A percentile compares a stretch with the other conserved stretches of the same genome.
Evolutionary conservation across 441 rosid genomes (phyloP).

Genomic region (Metrosideros polymorpha): DNA sequence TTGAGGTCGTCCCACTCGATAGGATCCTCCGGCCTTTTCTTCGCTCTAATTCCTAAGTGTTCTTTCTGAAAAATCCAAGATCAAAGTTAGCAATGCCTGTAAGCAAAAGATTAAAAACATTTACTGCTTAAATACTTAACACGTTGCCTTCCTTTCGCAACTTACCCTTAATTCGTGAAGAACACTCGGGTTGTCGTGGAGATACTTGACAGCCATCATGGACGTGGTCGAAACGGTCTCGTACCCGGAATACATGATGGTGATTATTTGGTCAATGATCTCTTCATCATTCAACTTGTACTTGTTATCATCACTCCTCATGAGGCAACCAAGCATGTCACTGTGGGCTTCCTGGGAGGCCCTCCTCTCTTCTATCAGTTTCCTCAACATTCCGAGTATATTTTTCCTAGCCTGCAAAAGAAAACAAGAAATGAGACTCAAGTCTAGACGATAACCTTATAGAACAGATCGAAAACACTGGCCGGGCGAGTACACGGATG

Average conservation of each 20-base stretch:
- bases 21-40: constrained; percentile 56
- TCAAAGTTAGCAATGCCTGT: not conserved
- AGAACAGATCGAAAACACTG: too few species aligned
- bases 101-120: not conserved
- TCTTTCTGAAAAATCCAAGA: constrained; percentile 38
- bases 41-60: constrained; percentile 50
- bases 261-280: constrained; percentile 79
- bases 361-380: constrained; percentile 48
- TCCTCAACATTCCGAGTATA: constrained; percentile 42
- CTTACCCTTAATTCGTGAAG: constrained; percentile 76
- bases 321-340: constrained; percentile 73
- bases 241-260: constrained; percentile 79
- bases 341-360: constrained; percentile 28
- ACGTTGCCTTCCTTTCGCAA: not conserved
- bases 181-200: constrained; percentile 70
- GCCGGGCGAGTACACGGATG: not conserved
- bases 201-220: constrained; percentile 87
- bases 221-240: constrained; percentile 93
- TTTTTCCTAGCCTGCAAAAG: constrained; percentile 60
- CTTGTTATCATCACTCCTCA: constrained; percentile 44
- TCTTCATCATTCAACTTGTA: constrained; percentile 49
- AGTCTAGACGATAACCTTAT: not conserved
- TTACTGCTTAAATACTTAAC: not conserved
- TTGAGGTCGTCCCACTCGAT: constrained; percentile 55
- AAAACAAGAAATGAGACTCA: not conserved